Percentiles rank a stretch among this genome's conserved stretches.
These are phyloP conservation scores for Monosporascus cannonballus DNA, from an alignment of 2,329 filamentous ascomycete genomes.

Conservation along the genomic window DNA sequence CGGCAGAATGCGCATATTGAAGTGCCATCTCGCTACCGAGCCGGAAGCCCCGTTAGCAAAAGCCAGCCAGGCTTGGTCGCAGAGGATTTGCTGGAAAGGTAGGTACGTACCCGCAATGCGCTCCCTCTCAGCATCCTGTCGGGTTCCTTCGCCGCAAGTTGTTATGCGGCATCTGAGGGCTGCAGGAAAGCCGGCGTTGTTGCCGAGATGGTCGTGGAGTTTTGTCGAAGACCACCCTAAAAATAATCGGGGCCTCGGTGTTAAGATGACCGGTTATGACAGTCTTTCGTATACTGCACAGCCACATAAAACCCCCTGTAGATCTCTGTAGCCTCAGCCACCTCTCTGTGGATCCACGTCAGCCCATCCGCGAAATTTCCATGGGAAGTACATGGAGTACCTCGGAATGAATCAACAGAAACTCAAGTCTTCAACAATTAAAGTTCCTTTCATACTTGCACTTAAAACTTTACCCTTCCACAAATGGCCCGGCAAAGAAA, in stretches of 20 bases:
- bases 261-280: neutral
- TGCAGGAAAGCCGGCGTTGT: conserved; percentile 1
- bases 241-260: neutral
- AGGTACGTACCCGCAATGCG: conserved; percentile 17
- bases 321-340: too few species aligned
- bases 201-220: neutral
- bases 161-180: conserved; percentile 15
- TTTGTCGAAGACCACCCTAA: neutral
- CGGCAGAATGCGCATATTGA: conserved; percentile 26
- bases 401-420: too few species aligned
- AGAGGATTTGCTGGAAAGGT: too few species aligned
- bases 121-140: conserved; percentile 25
- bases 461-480: neutral
- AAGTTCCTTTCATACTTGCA: too few species aligned
- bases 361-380: too few species aligned
- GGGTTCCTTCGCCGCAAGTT: conserved; percentile 7
- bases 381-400: too few species aligned
- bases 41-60: neutral
- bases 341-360: too few species aligned
- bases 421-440: too few species aligned
- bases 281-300: neutral
- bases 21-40: conserved; percentile 16
- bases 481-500: conserved; percentile 23
- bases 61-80: neutral
- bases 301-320: too few species aligned